Evolutionary conservation across 2,329 filamentous ascomycete species (phyloP).

Genomic region (Botrytis fragariae): DNA sequence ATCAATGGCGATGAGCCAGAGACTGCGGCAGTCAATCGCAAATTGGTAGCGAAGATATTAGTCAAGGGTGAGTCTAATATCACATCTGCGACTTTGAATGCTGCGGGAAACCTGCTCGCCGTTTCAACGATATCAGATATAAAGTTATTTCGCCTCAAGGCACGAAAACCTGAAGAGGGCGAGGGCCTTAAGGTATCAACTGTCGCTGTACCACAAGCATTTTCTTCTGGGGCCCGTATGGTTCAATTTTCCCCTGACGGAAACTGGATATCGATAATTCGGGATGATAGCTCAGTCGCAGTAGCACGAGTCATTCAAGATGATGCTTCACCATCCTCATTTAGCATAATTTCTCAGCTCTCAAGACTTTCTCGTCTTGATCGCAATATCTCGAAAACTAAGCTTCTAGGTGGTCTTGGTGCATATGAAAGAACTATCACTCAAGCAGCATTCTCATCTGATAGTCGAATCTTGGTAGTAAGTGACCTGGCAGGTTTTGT

Average conservation of each 20-base stretch:
- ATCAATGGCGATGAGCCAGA: slow-evolving; percentile 42
- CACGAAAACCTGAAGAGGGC: slow-evolving; percentile 49
- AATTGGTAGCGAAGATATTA: slow-evolving; percentile 67
- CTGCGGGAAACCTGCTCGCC: slow-evolving; percentile 70
- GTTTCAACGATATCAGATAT: slow-evolving; percentile 71
- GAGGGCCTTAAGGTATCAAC: slow-evolving; percentile 69
- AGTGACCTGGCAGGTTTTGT: slow-evolving; percentile 82
- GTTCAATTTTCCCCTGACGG: slow-evolving; percentile 69
- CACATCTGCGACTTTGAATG: slow-evolving; percentile 68
- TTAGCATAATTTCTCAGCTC: slow-evolving; percentile 44
- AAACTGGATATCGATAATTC: slow-evolving; percentile 65
- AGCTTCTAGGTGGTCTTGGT: slow-evolving; percentile 65
- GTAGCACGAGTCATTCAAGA: slow-evolving; percentile 49
- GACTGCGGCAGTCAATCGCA: slow-evolving; percentile 50
- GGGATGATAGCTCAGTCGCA: slow-evolving; percentile 57
- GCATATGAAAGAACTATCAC: slow-evolving; percentile 74
- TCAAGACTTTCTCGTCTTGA: slow-evolving; percentile 52
- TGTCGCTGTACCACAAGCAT: slow-evolving; percentile 58
- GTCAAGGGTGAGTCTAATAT: slow-evolving; percentile 78
- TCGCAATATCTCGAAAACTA: slow-evolving; percentile 53
- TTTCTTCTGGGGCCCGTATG: slow-evolving; percentile 65
- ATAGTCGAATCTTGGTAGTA: slow-evolving; percentile 74
- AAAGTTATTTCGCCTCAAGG: slow-evolving; percentile 71
- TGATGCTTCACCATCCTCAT: slow-evolving; percentile 40
- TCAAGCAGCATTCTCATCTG: slow-evolving; percentile 73